Evolutionary conservation across 306 rosid genomes (phyloP), one percentile per base, ranked within the genome.

Genomic region (Cicer arietinum): DNA sequence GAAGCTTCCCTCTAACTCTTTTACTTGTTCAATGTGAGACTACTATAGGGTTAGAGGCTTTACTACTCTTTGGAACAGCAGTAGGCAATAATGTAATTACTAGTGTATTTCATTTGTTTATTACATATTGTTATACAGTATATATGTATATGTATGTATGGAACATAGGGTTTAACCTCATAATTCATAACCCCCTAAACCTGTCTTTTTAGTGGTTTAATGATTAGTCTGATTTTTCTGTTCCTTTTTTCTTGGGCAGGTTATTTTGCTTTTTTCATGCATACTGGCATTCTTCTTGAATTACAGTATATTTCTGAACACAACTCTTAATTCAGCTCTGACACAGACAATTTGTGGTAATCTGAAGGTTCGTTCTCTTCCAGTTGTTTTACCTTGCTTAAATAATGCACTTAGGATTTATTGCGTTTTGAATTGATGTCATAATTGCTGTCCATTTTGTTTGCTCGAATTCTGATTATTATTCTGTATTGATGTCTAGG

Each of bases 311-410:
- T 94, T 94, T 59, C 90, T 94, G 43, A 94, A 94, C 85, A 94
- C 98, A 11, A 94, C 98, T 67, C 89, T 94, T 18, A 94, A 94
- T 87, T 94, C 97, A 46, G 97, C 98, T 6, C 62, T 94, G 20
- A 94, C 94, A 7, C 97, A 94, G 80, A 94, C 98, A 30, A 91
- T 94, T 80, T 91, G 98, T 45, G 97, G 98, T 39, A 91, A 94
- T 85, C 84, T 94, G 83, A 94, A 94, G 97, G 98, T 94, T 79
- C 60, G 88, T 86, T 18, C 14, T 67, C 53, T 41, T 42, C 78
- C 40, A 1, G 10, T 16, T 46, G 17, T 37, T 85, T 57, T 61
- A 14, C 75, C 71, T 40, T 46, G 16, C 37, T 59, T 68, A 58
- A 67, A 57, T 22, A 70, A 42, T 66, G 35, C 73, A 14, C 46